These are phyloP conservation scores for Elongisporangium prolatum DNA, from an alignment of 352 stramenopile species.

Conservation along the genomic window DNA sequence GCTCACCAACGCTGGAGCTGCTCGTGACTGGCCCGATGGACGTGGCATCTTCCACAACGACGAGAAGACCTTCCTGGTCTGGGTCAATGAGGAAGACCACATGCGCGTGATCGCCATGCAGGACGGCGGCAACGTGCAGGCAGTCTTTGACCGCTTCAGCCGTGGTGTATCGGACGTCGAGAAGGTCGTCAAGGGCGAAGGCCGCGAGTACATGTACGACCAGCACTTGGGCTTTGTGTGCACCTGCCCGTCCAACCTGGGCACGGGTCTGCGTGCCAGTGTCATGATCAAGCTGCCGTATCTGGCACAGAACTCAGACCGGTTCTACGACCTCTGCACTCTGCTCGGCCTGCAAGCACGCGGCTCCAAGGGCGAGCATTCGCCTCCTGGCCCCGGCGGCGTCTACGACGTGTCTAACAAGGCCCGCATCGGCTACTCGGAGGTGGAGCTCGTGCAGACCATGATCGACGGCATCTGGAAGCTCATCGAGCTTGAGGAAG, in stretches of 20 bases:
- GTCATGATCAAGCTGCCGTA: constrained; percentile 72
- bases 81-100: constrained; percentile 80
- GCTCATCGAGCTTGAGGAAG: constrained; percentile 89
- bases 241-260: constrained; percentile 68
- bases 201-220: constrained; percentile 67
- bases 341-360: constrained; percentile 53
- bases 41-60: constrained; percentile 88
- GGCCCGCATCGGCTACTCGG: constrained; percentile 79
- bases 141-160: constrained; percentile 82
- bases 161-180: constrained; percentile 52
- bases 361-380: constrained; percentile 62
- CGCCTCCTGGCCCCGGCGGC: constrained; percentile 48
- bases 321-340: constrained; percentile 63
- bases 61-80: constrained; percentile 79
- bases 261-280: constrained; percentile 56
- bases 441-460: constrained; percentile 90
- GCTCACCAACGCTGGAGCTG: constrained; percentile 66
- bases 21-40: constrained; percentile 85
- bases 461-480: constrained; percentile 90
- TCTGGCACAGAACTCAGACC: constrained; percentile 46
- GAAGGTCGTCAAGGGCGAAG: constrained; percentile 52
- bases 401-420: constrained; percentile 91
- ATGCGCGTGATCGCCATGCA: constrained; percentile 78
- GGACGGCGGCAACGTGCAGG: constrained; percentile 78
- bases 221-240: constrained; percentile 63